These are phyloP conservation scores for Pseudocercospora fijiensis DNA, from an alignment of 2,329 filamentous ascomycete genomes.

Conservation along the genomic window DNA sequence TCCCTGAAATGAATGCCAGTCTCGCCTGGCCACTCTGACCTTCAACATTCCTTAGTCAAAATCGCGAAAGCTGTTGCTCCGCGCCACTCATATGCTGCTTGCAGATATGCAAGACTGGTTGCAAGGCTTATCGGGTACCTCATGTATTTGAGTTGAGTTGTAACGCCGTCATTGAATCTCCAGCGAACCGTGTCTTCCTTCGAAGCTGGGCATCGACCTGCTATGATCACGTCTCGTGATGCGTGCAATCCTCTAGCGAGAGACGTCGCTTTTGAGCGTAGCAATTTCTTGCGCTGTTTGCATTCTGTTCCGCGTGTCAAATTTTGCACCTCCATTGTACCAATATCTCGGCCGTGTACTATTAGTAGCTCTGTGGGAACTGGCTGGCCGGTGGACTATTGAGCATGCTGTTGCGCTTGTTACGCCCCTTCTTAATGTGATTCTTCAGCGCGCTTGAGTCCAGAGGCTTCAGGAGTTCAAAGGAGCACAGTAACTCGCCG, in stretches of 20 bases:
- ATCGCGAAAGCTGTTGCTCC: neutral
- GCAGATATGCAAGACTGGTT: neutral
- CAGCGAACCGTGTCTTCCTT: neutral
- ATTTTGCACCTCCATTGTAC: neutral
- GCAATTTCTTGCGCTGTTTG: neutral
- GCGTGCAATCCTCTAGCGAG: neutral
- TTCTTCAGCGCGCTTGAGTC: slow-evolving; percentile 96
- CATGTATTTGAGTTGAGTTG: neutral
- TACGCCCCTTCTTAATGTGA: slow-evolving; percentile 97
- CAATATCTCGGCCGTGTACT: neutral
- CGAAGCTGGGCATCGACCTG: neutral
- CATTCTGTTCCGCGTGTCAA: neutral
- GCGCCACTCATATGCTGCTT: neutral
- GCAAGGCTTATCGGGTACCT: neutral
- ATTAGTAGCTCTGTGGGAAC: slow-evolving; percentile 53
- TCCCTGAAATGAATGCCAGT: neutral
- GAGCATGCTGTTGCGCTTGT: slow-evolving; percentile 89
- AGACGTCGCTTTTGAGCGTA: neutral
- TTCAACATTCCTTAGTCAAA: neutral
- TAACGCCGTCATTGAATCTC: neutral
- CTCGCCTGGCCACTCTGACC: neutral
- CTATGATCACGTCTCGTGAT: neutral
- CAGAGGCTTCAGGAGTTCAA: slow-evolving; percentile 92
- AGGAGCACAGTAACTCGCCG: slow-evolving; percentile 88
- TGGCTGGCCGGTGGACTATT: slow-evolving; percentile 73